phyloP scores from a whole-genome alignment of 148 eudicot species.

The Silene conica region DNA sequence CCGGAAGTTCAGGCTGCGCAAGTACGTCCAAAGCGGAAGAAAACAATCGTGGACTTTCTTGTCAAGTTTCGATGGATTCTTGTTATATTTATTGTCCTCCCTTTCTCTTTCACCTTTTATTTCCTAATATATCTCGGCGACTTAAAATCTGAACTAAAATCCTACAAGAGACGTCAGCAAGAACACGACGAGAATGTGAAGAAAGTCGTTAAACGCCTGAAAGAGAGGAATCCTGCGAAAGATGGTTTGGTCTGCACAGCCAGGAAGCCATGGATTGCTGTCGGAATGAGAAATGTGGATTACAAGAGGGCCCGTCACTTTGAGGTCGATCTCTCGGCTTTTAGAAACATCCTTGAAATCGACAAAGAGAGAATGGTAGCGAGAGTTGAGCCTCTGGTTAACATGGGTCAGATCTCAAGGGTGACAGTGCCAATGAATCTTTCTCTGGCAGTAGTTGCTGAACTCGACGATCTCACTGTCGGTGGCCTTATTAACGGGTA shows the following conservation, averaged over 20 bases:
- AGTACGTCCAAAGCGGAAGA: constrained; percentile 76
- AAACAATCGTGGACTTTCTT: constrained; percentile 70
- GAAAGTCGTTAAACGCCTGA: constrained; percentile 72
- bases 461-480: constrained; percentile 84
- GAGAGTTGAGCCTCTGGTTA: constrained; percentile 76
- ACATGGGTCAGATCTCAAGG: constrained; percentile 85
- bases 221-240: constrained; percentile 62
- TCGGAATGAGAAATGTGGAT: constrained; percentile 92
- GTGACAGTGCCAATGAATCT: constrained; percentile 88
- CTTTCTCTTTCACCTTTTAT: constrained; percentile 70
- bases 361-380: constrained; percentile 74
- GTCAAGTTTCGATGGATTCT: constrained; percentile 83
- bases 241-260: constrained; percentile 92
- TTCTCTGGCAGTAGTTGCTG: constrained; percentile 88
- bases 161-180: constrained; percentile 67
- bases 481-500: constrained; percentile 92
- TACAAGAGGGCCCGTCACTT: constrained; percentile 93
- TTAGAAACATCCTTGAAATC: constrained; percentile 65
- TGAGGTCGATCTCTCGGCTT: constrained; percentile 83
- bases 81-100: constrained; percentile 79
- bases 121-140: constrained; percentile 80
- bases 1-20: constrained; percentile 58
- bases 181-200: constrained; percentile 83
- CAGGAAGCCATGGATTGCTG: constrained; percentile 83
- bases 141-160: constrained; percentile 59